phyloP scores from a whole-genome alignment of 176 grass and related monocot species.

The Secale cereale region DNA sequence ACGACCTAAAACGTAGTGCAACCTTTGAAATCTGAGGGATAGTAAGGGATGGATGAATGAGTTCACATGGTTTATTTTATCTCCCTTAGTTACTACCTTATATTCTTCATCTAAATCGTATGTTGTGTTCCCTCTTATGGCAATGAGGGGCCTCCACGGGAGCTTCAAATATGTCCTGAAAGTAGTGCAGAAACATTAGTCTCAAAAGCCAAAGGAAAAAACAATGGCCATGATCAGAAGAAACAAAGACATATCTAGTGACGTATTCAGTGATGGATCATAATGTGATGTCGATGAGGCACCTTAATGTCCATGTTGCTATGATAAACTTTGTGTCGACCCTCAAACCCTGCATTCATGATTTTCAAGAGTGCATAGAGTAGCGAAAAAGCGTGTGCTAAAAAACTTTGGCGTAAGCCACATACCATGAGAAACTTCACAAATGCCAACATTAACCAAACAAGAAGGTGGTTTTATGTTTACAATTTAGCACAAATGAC shows the following conservation, averaged over 20 bases:
- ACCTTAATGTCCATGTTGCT: constrained; percentile 82
- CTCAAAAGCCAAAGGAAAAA: too few relatives aligned
- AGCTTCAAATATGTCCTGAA: constrained; percentile 75
- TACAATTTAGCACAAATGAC: neutral
- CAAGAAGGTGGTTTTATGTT: neutral
- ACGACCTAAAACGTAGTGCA: constrained; percentile 35
- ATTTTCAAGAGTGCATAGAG: neutral
- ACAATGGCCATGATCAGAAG: too few relatives aligned
- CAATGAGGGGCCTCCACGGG: constrained; percentile 84
- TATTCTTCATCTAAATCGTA: constrained; percentile 72
- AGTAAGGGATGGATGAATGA: neutral
- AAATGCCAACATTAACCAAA: neutral
- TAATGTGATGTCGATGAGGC: neutral
- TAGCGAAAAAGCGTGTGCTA: neutral
- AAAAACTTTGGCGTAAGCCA: neutral
- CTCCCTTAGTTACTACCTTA: constrained; percentile 17
- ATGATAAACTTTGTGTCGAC: constrained; percentile 51
- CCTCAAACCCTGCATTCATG: constrained; percentile 38
- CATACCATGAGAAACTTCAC: neutral
- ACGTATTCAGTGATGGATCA: neutral
- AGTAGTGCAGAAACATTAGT: neutral
- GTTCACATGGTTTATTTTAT: neutral
- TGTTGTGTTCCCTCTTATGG: constrained; percentile 72
- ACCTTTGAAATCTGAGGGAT: neutral
- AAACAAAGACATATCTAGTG: too few relatives aligned